Evolutionary conservation across 768 basidiomycete species (phyloP).

Genomic region (Cystofilobasidium macerans): DNA sequence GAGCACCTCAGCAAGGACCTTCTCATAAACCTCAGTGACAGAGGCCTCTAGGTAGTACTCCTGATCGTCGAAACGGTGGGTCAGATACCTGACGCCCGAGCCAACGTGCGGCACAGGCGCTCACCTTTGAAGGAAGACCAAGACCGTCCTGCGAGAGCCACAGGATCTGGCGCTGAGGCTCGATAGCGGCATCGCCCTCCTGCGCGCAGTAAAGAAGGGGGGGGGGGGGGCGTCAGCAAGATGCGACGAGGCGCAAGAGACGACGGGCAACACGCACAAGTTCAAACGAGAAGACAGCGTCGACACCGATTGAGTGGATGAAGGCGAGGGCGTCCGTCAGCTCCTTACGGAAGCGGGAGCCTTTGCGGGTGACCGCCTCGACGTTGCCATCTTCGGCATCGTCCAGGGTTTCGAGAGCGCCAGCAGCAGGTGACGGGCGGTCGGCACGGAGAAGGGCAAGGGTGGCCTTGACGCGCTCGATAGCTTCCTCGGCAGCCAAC

Average conservation of each 20-base stretch:
- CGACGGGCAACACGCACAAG: slow-evolving; percentile 35
- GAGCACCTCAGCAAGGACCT: slow-evolving; percentile 59
- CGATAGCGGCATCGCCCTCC: slow-evolving; percentile 75
- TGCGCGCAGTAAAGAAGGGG: too few relatives aligned
- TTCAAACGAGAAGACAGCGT: slow-evolving; percentile 64
- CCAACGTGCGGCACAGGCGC: slow-evolving; percentile 1
- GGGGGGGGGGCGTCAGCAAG: not conserved
- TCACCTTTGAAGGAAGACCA: slow-evolving; percentile 76
- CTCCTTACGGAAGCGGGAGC: slow-evolving; percentile 40
- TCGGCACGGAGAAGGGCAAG: not conserved
- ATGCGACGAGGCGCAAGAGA: not conserved
- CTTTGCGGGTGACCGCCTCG: slow-evolving; percentile 12
- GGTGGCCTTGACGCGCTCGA: not conserved
- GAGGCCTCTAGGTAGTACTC: slow-evolving; percentile 79
- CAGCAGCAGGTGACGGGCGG: slow-evolving; percentile 25
- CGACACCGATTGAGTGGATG: slow-evolving; percentile 71
- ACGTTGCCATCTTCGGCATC: slow-evolving; percentile 16
- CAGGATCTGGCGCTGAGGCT: slow-evolving; percentile 72
- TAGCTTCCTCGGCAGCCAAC: not conserved
- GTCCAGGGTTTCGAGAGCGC: slow-evolving; percentile 28
- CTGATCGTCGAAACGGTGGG: too few relatives aligned
- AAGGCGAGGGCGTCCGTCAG: slow-evolving; percentile 74
- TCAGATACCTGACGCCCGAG: not conserved
- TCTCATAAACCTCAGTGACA: slow-evolving; percentile 57
- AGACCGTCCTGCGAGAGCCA: slow-evolving; percentile 74